phyloP scores from a whole-genome alignment of 257 asterid species.

The Ligustrum vulgare region DNA sequence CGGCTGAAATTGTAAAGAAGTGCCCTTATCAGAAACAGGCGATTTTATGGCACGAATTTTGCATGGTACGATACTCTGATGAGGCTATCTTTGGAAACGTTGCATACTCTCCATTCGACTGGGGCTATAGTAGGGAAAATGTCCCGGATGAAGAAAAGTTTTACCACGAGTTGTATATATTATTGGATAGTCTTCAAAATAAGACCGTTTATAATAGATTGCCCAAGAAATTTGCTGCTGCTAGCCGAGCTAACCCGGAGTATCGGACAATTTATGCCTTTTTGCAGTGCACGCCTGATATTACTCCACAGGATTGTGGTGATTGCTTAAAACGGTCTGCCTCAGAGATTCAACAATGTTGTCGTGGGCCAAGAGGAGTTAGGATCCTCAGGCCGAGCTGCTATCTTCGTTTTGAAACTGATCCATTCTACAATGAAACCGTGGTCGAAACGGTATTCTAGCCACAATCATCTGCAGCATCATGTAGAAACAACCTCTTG shows the following conservation, averaged over 20 bases:
- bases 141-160: background rate
- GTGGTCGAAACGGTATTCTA: background rate
- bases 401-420: slow-evolving; percentile 17
- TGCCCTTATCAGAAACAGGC: slow-evolving; percentile 7
- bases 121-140: too few species aligned
- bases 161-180: background rate
- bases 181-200: background rate
- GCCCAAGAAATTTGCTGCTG: slow-evolving; percentile 22
- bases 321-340: slow-evolving; percentile 18
- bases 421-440: background rate
- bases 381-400: slow-evolving; percentile 23
- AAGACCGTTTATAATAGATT: slow-evolving; percentile 11
- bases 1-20: background rate
- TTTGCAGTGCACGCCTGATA: slow-evolving; percentile 36
- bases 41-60: background rate
- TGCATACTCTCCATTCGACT: background rate
- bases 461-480: background rate
- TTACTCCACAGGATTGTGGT: slow-evolving; percentile 14
- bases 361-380: background rate
- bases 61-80: slow-evolving; percentile 6
- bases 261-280: background rate
- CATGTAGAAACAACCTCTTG: background rate
- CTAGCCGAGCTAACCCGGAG: background rate
- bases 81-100: background rate
- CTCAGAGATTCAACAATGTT: background rate